Base-by-base conservation (phyloP, 495 filamentous ascomycete genomes). In the Amorphotheca resinae region DNA sequence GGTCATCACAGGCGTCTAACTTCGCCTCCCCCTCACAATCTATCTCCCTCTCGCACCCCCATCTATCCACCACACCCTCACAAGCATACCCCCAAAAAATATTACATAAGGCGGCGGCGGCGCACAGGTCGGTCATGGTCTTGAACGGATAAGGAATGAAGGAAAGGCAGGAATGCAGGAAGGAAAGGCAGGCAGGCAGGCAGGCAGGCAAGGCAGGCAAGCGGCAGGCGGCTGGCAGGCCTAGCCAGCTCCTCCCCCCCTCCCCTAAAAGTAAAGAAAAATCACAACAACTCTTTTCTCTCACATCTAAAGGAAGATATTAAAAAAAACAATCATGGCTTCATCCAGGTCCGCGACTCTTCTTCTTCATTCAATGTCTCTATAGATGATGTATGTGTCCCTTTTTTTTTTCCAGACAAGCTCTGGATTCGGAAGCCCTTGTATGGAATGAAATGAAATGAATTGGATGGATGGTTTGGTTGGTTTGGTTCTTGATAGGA, bases 1-100 rank as follows among this genome's bases (percentile, higher is more conserved):
- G 5, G 35, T 50, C 44, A 48, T 54, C 36, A 48, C 48, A n/a
- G 42, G 32, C 30, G 42, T 38, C 22, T 54, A 44, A 41, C n/a
- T 33, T 36, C n/a, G n/a, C 26, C 18, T 30, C 22, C 14, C 37
- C 21, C 20, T 21, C 18, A n/a, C 41, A 20, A 26, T 44, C 25
- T 33, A 5, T 6, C 7, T 40, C 36, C 18, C 42, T 28, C 30
- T 39, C 32, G 14, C 37, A 21, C 28, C 18, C 22, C 9, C 17
- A 23, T 15, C 36, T 25, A 33, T 16, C 7, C n/a, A 36, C 14
- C 23, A 35, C 38, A 38, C 25, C 25, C 17, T 32, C 30, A 11
- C 28, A 9, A 20, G 31, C 38, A n/a, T 26, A 31, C 15, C 16
- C 9, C 23, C 25, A 5, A 28, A 28, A 28, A 14, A 37, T 42